Conservation (phyloP, 768 basidiomycete genomes). For the Scleroderma bovista region DNA sequence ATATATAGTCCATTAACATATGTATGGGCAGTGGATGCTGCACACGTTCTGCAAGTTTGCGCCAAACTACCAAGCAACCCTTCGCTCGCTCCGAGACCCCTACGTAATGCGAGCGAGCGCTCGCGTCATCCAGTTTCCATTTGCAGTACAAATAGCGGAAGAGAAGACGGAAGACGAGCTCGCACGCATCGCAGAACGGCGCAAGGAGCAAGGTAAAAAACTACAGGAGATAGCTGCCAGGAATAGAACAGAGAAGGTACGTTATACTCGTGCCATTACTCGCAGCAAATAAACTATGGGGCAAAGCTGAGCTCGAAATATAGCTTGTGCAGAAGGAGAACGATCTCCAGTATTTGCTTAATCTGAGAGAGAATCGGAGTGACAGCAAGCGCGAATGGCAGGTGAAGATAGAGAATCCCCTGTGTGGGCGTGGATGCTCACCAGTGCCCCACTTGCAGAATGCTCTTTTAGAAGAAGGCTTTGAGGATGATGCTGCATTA, state of each 20-base stretch:
- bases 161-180: conserved; percentile 94
- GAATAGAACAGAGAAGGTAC: conserved; percentile 79
- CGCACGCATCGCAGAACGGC: conserved; percentile 66
- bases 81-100: conserved; percentile 69
- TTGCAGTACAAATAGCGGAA: conserved; percentile 49
- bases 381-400: conserved; percentile 72
- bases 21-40: conserved; percentile 71
- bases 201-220: conserved; percentile 81
- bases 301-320: background rate
- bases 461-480: conserved; percentile 61
- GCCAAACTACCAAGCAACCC: conserved; percentile 61
- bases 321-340: conserved; percentile 73
- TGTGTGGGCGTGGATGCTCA: background rate
- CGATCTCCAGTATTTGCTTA: conserved; percentile 60
- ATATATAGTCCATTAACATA: background rate
- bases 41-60: conserved; percentile 83
- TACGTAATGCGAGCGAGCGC: conserved; percentile 55
- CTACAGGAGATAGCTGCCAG: conserved; percentile 90
- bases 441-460: conserved; percentile 32
- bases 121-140: conserved; percentile 87
- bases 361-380: conserved; percentile 56
- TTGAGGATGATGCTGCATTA: conserved; percentile 71
- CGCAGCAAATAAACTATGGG: background rate
- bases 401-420: conserved; percentile 37
- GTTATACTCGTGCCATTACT: conserved; percentile 1